These are phyloP conservation scores for Melastoma malabathricum DNA, from an alignment of 345 rosid genomes.

Conservation along the genomic window DNA sequence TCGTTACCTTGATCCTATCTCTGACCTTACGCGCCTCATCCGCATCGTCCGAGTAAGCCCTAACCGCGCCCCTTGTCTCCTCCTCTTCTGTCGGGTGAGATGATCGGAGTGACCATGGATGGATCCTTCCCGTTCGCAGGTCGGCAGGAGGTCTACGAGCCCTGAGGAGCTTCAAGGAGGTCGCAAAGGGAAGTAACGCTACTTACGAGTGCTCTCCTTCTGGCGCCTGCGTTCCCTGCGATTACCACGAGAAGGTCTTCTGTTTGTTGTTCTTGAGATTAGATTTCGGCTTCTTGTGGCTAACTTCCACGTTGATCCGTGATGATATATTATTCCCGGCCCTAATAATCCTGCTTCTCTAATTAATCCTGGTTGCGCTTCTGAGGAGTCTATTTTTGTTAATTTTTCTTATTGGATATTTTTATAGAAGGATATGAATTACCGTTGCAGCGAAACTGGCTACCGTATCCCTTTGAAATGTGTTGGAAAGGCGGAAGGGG, in stretches of 20 bases:
- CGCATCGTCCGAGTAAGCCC: too few species aligned
- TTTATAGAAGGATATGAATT: constrained; percentile 49
- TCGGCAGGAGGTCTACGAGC: constrained; percentile 25
- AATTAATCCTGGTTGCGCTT: neutral
- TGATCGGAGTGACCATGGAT: too few species aligned
- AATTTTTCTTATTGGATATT: neutral
- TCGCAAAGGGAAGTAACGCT: constrained; percentile 41
- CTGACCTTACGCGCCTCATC: too few species aligned
- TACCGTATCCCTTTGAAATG: constrained; percentile 84
- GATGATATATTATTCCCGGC: too few species aligned
- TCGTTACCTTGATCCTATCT: too few species aligned
- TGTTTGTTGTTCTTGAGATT: neutral
- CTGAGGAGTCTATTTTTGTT: constrained; percentile 1
- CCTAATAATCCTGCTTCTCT: neutral
- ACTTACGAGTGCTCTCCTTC: constrained; percentile 82
- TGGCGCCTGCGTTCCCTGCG: constrained; percentile 84
- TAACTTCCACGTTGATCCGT: neutral
- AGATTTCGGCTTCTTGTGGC: neutral
- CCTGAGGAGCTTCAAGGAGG: constrained; percentile 58
- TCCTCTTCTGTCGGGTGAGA: too few species aligned
- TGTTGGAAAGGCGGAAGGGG: constrained; percentile 23
- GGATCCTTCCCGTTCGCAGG: neutral
- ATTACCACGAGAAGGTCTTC: constrained; percentile 66
- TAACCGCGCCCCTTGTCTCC: too few species aligned
- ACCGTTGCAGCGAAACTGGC: constrained; percentile 91